Base-by-base conservation (phyloP, 441 rosid genomes). In the Brassica balearica region DNA sequence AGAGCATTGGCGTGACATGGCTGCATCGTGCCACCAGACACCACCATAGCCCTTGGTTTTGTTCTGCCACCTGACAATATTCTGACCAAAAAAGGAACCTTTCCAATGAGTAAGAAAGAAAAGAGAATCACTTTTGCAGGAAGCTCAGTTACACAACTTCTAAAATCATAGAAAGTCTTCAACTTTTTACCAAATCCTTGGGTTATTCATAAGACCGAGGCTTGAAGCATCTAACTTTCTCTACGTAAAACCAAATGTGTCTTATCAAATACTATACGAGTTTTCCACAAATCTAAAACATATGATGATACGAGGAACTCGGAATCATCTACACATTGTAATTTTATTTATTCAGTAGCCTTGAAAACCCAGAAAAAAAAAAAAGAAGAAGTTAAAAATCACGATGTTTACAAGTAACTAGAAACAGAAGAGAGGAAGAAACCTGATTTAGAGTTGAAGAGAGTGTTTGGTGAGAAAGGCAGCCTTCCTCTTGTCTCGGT, bases 1-100 rank as follows among this genome's bases (percentile, higher is more conserved):
- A 86, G 80, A 69, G 77, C 77, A 68, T 74, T 85, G 88, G 82
- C 73, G 1, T 72, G 86, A 65, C 86, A 77, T 6, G 89, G 89
- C n/a, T n/a, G n/a, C 89, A 86, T 87, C 11, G 58, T 59, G 48
- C 82, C 71, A 79, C 72, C 20, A 9, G 71, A 69, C 34, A 74
- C 72, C 68, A 80, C 75, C 55, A 43, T 4, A 53, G 78, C 74
- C 78, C 73, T 73, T 53, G 71, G 4, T 51, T 23, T 67, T 73
- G 69, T 32, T 59, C 15, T 6, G 43, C 59, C 12, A 78, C 73
- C 81, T 72, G 29, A 19, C 11, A 56, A 65, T 55, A 14, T 8
- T 43, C 60, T 22, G 46, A 55, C 5, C 71, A 70, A 46, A 19
- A 69, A 0, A 19, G 19, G 1, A 62, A 5, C 1, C 1, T 36